A percentile compares a stretch with the other conserved stretches of the same genome.
Evolutionary conservation across 1,284 basidiomycete genomes (phyloP).

Genomic region (Pseudomicrostroma phylloplanum): DNA sequence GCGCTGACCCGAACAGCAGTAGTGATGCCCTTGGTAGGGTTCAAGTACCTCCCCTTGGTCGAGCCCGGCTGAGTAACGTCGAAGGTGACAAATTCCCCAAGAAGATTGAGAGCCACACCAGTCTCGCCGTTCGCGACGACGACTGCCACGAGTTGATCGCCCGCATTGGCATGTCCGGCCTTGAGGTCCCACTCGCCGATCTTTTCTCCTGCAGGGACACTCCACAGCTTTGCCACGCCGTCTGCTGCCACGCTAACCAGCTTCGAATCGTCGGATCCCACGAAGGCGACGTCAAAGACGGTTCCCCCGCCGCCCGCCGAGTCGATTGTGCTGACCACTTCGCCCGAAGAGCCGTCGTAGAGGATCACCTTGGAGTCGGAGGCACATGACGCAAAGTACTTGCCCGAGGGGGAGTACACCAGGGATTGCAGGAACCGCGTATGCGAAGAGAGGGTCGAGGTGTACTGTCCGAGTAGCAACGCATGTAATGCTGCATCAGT

Average conservation of each 20-base stretch:
- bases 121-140: conserved; percentile 65
- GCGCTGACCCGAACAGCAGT: conserved; percentile 3
- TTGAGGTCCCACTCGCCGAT: conserved; percentile 12
- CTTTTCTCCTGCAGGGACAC: conserved; percentile 20
- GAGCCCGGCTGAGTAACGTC: conserved; percentile 10
- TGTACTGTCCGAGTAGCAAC: conserved; percentile 15
- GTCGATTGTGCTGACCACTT: conserved; percentile 54
- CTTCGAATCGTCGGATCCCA: conserved; percentile 60
- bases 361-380: conserved; percentile 82
- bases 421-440: conserved; percentile 92
- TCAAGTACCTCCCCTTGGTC: conserved; percentile 53
- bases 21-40: conserved; percentile 10
- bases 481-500: no score
- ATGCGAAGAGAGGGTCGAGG: conserved; percentile 59
- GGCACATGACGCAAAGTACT: conserved; percentile 76
- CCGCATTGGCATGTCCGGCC: conserved; percentile 18
- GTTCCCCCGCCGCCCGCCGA: conserved; percentile 31
- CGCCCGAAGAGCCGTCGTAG: conserved; percentile 86
- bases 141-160: conserved; percentile 73
- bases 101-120: conserved; percentile 77
- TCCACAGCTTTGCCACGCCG: conserved; percentile 58
- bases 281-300: conserved; percentile 50
- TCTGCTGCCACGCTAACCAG: conserved; percentile 81
- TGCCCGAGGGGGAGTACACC: conserved; percentile 62
- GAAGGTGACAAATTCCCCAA: conserved; percentile 70